phyloP scores from a whole-genome alignment of 129 eudicot species.

The Escallonia herrerae region DNA sequence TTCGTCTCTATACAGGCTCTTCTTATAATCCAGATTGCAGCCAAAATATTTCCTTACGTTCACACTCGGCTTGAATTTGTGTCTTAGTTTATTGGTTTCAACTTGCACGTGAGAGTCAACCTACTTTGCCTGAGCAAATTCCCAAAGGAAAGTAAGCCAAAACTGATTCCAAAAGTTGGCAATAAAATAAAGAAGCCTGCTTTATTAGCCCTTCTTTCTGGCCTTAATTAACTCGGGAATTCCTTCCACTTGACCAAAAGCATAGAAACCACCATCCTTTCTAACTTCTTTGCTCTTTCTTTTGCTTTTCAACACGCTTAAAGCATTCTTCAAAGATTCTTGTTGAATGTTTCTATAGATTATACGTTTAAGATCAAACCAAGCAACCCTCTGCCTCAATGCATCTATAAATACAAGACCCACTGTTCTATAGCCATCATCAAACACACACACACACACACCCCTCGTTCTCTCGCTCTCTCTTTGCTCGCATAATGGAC shows the following conservation, averaged over 20 bases:
- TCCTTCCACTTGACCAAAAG: too few relatives aligned
- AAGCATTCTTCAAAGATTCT: background rate
- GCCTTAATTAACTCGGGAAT: too few relatives aligned
- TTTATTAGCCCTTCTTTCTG: too few relatives aligned
- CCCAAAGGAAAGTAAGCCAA: background rate
- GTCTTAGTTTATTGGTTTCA: too few relatives aligned
- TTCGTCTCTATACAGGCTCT: too few relatives aligned
- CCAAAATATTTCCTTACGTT: too few relatives aligned
- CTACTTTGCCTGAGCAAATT: too few relatives aligned
- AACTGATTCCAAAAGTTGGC: background rate
- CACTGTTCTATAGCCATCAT: background rate
- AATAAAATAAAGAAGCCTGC: too few relatives aligned
- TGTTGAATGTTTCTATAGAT: background rate
- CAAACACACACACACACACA: background rate
- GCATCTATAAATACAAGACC: background rate
- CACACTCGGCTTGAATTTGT: too few relatives aligned
- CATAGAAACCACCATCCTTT: background rate
- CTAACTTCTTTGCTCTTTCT: background rate
- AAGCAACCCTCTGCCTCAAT: background rate
- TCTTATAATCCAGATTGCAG: too few relatives aligned
- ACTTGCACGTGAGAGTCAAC: too few relatives aligned
- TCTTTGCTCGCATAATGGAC: slow-evolving; percentile 23
- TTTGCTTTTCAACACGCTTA: background rate
- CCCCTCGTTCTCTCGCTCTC: background rate
- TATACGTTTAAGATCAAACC: too few relatives aligned